Base-by-base conservation (phyloP, 805 yeast genomes). In the Kazachstania bromeliacearum region DNA sequence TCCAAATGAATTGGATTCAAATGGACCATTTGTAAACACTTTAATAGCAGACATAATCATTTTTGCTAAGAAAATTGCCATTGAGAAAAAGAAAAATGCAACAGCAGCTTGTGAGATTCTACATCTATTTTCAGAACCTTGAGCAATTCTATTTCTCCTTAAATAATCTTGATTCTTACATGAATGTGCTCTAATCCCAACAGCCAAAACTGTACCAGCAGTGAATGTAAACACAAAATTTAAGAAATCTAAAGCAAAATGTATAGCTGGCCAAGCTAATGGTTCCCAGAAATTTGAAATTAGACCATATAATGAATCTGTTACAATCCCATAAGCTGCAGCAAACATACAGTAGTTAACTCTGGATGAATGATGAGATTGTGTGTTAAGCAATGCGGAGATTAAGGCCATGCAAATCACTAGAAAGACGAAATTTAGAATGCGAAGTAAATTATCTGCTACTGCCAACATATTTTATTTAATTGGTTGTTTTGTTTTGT, bases 151-250 rank as follows among this genome's bases (percentile, higher is more conserved):
- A 73, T 88, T 89, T 47, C 50, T 32, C 50, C 75, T 66, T 46
- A 87, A 40, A 71, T 84, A 87, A 37, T 29, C 40, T 41, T 65
- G 46, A 76, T 85, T 81, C 51, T 67, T 40, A 71, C 98, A 89
- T 26, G 94, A 79, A 72, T 85, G 95, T 44, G 70, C 73, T 62
- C 87, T 76, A 59, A 82, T 77, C 53, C 77, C 92, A 43, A 85
- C 94, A 34, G 96, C 97, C 57, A 92, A 68, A 33, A 95, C 95
- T 40, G 94, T 76, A 51, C 88, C 96, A 48, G 84, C 97, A 33
- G 97, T 77, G 61, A 89, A 84, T 35, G 95, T 77, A 77, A 89
- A 89, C 49, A 87, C 82, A 50, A 77, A 65, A 74, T 87, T 87
- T 64, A 89, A 69, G 66, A 85, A 79, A 71, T 89, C 97, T 55